Evolutionary conservation across 345 rosid genomes (phyloP), one percentile per base, ranked within the genome.

Genomic region (Eucalyptus fibrosa): DNA sequence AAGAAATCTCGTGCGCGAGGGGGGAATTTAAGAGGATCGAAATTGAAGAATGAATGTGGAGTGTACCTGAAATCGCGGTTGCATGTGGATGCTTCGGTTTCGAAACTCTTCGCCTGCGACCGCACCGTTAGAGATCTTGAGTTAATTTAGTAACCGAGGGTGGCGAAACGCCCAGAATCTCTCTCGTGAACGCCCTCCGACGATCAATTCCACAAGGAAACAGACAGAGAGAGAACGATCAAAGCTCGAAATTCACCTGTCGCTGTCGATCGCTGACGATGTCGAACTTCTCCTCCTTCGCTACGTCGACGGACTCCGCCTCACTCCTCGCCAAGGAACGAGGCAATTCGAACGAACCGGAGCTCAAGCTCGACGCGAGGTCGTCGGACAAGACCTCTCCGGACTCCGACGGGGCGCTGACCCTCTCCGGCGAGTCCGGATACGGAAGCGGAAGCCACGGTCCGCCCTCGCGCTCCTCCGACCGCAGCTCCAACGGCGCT

Each of bases 81-180:
- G 90, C 91, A 92, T 82, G 93, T 89, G 32, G 93, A 90, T 45
- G 88, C 87, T 90, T 90, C 89, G 87, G 89, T 92, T 92, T 92
- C 94, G 88, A 87, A 92, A 87, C 93, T 92, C 92, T 90, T 89
- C 62, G 77, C 92, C 94, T 94, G 92, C 91, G 88, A 53, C 18
- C 1, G 59, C 87, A 88, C 83, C 89, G 34, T 49, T 28, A 23
- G 89, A 72, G 82, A 72, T 72, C 82, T 19, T 37, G 15, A 19
- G 44, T 59, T 56, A 60, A 59, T 87, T 51, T 26, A 51, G 72
- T 14, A 62, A 53, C 45, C 2, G 88, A 87, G 82, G 82, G 45
- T 19, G 26, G 26, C 45, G 44, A 72, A 18, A 72, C 82, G 82
- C 45, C 45, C 45, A 11, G 14, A 89, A 60, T 21, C 45, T 44